Evolutionary conservation across 2,329 filamentous ascomycete species (phyloP).

Genomic region (Aspergillus pseudoterreus): DNA sequence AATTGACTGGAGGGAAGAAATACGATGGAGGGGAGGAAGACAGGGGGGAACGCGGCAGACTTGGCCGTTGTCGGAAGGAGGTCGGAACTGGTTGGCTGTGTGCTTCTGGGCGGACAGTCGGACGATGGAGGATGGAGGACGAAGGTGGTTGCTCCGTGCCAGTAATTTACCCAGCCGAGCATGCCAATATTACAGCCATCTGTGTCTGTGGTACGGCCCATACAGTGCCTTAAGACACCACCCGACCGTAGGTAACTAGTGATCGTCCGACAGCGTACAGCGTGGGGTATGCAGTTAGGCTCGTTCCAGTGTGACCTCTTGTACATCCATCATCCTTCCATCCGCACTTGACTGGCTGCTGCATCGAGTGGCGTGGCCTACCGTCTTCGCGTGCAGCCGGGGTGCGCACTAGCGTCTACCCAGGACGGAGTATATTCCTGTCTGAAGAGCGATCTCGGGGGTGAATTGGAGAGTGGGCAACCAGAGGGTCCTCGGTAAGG

Average conservation of each 20-base stretch:
- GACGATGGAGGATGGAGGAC: neutral
- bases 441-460: neutral
- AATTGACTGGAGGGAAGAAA: neutral
- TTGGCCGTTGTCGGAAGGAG: conserved; percentile 31
- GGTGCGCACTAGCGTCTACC: neutral
- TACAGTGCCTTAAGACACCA: too few relatives aligned
- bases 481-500: neutral
- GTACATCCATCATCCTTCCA: neutral
- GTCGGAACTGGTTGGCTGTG: conserved; percentile 6
- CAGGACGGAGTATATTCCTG: neutral
- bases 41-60: conserved; percentile 12
- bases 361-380: neutral
- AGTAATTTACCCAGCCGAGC: conserved; percentile 16
- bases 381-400: neutral
- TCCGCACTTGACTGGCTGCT: neutral
- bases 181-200: conserved; percentile 15
- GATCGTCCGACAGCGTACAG: conserved; percentile 12
- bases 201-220: conserved; percentile 9
- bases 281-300: conserved; percentile 18
- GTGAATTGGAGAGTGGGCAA: neutral
- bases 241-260: neutral
- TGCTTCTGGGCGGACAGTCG: conserved; percentile 14
- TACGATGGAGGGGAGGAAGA: conserved; percentile 3
- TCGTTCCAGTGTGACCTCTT: neutral
- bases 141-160: conserved; percentile 18